phyloP scores from a whole-genome alignment of 2,329 filamentous ascomycete species.

The Berkeleyomyces basicola region DNA sequence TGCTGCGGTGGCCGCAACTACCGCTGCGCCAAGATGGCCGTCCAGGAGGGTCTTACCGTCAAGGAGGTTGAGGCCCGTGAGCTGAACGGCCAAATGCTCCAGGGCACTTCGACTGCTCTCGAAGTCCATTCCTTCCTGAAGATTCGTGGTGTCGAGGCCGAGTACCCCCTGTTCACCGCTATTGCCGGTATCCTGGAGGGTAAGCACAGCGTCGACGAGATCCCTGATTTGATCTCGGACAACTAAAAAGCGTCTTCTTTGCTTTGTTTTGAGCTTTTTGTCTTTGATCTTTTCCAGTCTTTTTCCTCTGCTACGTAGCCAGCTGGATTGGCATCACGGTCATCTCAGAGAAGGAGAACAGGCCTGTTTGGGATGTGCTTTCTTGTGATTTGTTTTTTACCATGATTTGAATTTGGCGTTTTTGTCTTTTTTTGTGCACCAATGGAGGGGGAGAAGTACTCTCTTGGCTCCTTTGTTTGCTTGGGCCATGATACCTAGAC shows the following conservation, averaged over 20 bases:
- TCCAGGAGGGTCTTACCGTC: conserved; percentile 63
- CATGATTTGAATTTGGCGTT: neutral
- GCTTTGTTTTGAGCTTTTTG: conserved; percentile 3
- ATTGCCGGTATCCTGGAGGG: conserved; percentile 66
- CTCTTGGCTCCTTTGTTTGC: conserved; percentile 2
- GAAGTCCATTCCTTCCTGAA: conserved; percentile 86
- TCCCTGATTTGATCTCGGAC: conserved; percentile 48
- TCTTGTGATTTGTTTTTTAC: neutral
- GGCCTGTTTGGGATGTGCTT: neutral
- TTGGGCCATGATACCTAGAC: conserved; percentile 10
- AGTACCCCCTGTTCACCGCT: conserved; percentile 86
- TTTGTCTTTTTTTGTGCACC: conserved; percentile 4
- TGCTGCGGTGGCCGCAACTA: conserved; percentile 89
- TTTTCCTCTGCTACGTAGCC: conserved; percentile 8
- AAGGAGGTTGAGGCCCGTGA: conserved; percentile 78
- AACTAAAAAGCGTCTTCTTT: conserved; percentile 8
- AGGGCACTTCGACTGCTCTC: conserved; percentile 79
- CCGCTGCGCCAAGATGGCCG: conserved; percentile 75
- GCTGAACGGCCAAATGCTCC: conserved; percentile 90
- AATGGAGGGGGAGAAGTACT: neutral
- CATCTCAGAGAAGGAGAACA: conserved; percentile 10
- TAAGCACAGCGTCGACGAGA: conserved; percentile 60
- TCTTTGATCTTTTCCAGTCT: neutral
- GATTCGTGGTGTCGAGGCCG: conserved; percentile 55
- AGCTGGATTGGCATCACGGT: conserved; percentile 11